Evolutionary conservation across 768 basidiomycete species (phyloP).

Genomic region (Austroboletus festivus): DNA sequence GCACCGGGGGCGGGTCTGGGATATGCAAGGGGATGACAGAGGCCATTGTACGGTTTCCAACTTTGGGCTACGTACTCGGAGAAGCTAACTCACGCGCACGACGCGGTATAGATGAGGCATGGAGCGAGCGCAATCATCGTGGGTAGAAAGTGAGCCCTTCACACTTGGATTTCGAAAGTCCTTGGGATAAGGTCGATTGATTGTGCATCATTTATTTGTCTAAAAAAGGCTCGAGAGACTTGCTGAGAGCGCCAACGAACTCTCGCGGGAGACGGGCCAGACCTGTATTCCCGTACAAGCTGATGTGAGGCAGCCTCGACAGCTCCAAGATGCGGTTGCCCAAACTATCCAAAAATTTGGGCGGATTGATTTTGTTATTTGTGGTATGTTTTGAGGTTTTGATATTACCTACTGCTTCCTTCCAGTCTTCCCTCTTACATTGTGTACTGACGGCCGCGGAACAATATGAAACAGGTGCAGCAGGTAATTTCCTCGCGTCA

Average conservation of each 20-base stretch:
- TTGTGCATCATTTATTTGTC: slow-evolving; percentile 35
- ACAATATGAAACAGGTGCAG: slow-evolving; percentile 59
- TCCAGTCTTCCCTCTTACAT: too few relatives aligned
- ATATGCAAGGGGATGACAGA: slow-evolving; percentile 91
- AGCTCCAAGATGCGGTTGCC: slow-evolving; percentile 71
- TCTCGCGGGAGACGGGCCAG: slow-evolving; percentile 66
- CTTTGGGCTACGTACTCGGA: too few relatives aligned
- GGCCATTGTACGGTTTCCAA: slow-evolving; percentile 57
- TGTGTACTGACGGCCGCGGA: too few relatives aligned
- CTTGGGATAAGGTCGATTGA: too few relatives aligned
- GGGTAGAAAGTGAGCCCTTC: slow-evolving; percentile 70
- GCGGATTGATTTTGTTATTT: slow-evolving; percentile 91
- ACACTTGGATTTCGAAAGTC: background rate
- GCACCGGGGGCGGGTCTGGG: slow-evolving; percentile 89
- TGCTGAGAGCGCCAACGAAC: slow-evolving; percentile 61
- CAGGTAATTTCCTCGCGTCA: slow-evolving; percentile 93
- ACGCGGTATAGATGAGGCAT: slow-evolving; percentile 73
- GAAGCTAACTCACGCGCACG: too few relatives aligned
- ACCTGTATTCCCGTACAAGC: slow-evolving; percentile 70
- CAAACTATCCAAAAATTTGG: slow-evolving; percentile 76
- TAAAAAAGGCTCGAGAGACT: slow-evolving; percentile 76
- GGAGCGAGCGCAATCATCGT: slow-evolving; percentile 81
- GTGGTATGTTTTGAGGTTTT: slow-evolving; percentile 50
- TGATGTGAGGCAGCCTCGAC: slow-evolving; percentile 78
- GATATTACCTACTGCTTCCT: background rate